Evolutionary conservation across 2,329 filamentous ascomycete species (phyloP), one percentile per base, ranked within the genome.

Genomic region (Corniculantispora saksenae): DNA sequence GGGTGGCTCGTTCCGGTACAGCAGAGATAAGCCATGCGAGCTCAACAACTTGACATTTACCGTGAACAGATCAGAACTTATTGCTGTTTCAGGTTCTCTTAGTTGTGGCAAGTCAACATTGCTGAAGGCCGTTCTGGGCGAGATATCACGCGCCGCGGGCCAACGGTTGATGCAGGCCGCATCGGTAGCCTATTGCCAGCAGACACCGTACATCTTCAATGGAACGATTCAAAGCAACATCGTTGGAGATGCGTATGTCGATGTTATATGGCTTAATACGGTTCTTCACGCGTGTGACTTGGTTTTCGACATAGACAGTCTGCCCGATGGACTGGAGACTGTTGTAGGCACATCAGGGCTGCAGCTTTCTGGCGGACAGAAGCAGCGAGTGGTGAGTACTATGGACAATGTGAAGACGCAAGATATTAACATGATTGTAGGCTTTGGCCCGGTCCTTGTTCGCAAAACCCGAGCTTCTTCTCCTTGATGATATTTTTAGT

Each of bases 401-500:
- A 15, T 23, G 29, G 7, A 13, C 23, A 6, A 27, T 1, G 29
- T 45, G 23, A 13, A 32, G 38, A 47, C 15, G n/a, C 23, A 47
- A 58, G 17, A 47, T 13, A 47, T 4, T 58, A 8, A 58, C 45
- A 45, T 21, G 29, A n/a, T 40, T 10, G 0, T 23, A 58, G 47
- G 79, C 57, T 12, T 38, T 61, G 57, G 57, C 57, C 50, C 27
- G 57, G n/a, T 43, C 57, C 3, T 3, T 61, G n/a, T 61, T 50
- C 40, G 2, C 57, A 38, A 61, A 61, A 23, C 57, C 57, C 1
- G 43, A 61, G 45, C n/a, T 61, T 51, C 57, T 61, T 21, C 56
- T 59, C 48, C 45, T 59, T 32, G 56, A 59, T 38, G 56, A 82
- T 56, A 69, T 72, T 0, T 74, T 81, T 43, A 76, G 76, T 56